Evolutionary conservation across 2,329 filamentous ascomycete species (phyloP), one percentile per base, ranked within the genome.

Genomic region (Calonectria hawksworthii): DNA sequence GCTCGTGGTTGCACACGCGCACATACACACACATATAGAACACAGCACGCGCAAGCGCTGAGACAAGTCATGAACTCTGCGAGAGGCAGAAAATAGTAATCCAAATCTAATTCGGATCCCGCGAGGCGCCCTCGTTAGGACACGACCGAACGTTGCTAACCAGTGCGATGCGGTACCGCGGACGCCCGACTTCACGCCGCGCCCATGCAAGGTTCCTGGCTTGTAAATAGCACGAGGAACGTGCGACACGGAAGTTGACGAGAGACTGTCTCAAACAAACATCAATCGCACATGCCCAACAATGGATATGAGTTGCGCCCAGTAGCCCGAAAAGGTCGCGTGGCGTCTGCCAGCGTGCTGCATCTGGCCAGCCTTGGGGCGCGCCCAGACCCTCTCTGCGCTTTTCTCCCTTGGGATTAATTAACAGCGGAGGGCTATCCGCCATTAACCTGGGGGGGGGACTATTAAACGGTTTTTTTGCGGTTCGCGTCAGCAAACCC

Each of bases 151-250:
- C 65, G 65, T 65, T 65, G 56, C 44, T 56, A 41, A 56, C 54
- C n/a, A 68, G 44, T 32, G 32, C 56, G 38, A 69, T 54, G 71
- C 56, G n/a, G 71, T 56, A 23, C 56, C 3, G 65, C 47, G 52
- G 52, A 8, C 56, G 56, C 61, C 68, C 44, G 23, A 32, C 54
- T 70, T 70, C 68, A 21, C 59, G 61, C 68, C 30, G 59, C 59
- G 56, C 64, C 34, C 68, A 70, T 70, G 68, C 59, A 70, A 65
- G 68, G 68, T 47, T 64, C 68, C 68, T 64, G 59, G 52, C 59
- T 70, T 65, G 56, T 61, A 26, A 18, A 38, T 61, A 38, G 56
- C 34, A 61, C 56, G 56, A 23, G 56, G 56, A 38, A 23, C 56
- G 56, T 61, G 56, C 56, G 56, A 61, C 56, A 38, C 56, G 56